Percentiles rank a stretch among this genome's conserved stretches.
These are phyloP conservation scores for Henckelia pumila DNA, from an alignment of 257 asterid species.

Conservation along the genomic window DNA sequence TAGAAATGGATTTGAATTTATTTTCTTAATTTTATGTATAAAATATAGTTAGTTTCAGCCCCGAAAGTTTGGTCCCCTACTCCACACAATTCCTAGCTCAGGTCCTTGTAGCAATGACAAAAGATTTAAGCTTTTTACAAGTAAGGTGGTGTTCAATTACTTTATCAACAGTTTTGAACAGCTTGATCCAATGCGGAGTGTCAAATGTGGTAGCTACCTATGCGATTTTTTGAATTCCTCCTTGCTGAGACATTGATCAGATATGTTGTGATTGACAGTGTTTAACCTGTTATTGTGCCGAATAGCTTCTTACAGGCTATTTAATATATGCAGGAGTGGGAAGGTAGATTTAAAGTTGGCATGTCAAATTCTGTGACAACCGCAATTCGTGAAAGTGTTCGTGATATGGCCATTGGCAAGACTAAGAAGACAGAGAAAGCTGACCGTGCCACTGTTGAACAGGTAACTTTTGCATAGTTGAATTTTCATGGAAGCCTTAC, in stretches of 20 bases:
- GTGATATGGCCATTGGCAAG: conserved; percentile 89
- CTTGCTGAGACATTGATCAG: background rate
- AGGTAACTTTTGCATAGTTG: conserved; percentile 41
- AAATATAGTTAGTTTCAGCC: background rate
- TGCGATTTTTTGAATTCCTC: background rate
- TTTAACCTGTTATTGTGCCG: background rate
- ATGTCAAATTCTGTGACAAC: conserved; percentile 97
- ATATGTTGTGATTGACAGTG: background rate
- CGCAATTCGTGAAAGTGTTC: conserved; percentile 94
- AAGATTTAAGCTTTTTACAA: background rate
- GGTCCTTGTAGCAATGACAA: background rate
- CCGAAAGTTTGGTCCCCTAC: background rate
- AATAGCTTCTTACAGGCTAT: conserved; percentile 8
- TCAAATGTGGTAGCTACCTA: background rate
- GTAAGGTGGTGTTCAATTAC: background rate
- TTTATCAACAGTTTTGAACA: background rate
- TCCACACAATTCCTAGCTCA: background rate
- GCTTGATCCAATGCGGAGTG: background rate
- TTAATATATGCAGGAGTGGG: conserved; percentile 78
- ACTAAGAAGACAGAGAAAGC: conserved; percentile 84
- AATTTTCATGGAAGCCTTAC: conserved; percentile 5
- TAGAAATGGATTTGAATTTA: background rate
- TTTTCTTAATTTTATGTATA: background rate
- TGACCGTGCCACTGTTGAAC: conserved; percentile 97
- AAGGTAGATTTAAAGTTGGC: conserved; percentile 75